Evolutionary conservation across 176 grass and related monocot species (phyloP).

Genomic region (Eragrostis nindensis): DNA sequence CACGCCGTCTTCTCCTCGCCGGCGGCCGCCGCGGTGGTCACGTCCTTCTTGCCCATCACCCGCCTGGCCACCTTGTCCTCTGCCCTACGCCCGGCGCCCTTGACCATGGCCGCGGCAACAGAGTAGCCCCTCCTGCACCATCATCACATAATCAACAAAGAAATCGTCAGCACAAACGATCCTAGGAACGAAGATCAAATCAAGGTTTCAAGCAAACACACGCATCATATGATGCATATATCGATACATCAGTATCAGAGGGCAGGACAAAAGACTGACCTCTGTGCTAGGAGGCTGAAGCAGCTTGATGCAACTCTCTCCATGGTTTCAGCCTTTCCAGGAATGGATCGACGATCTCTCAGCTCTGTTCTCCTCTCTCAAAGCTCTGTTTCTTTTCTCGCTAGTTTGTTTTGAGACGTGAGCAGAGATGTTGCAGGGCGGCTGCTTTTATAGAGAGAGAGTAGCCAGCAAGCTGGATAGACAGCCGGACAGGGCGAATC

Average conservation of each 20-base stretch:
- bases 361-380: too few species aligned
- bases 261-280: neutral
- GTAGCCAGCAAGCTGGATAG: neutral
- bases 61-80: slow-evolving; percentile 25
- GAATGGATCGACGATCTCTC: neutral
- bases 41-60: slow-evolving; percentile 23
- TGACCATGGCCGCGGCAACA: slow-evolving; percentile 35
- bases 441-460: slow-evolving; percentile 32
- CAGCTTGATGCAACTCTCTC: slow-evolving; percentile 38
- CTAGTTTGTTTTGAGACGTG: too few species aligned
- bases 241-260: neutral
- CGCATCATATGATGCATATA: too few species aligned
- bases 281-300: slow-evolving; percentile 30
- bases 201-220: neutral
- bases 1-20: slow-evolving; percentile 36
- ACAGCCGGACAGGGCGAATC: neutral
- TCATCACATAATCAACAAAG: neutral
- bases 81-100: slow-evolving; percentile 26
- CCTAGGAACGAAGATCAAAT: neutral
- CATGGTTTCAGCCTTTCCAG: slow-evolving; percentile 39
- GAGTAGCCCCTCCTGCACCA: slow-evolving; percentile 50
- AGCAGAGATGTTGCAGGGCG: neutral
- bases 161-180: neutral
- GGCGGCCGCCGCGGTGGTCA: neutral
- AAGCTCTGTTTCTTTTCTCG: too few species aligned